A percentile compares a stretch with the other conserved stretches of the same genome.
Evolutionary conservation across 2,329 filamentous ascomycete genomes (phyloP).

Genomic region (Orbilia brochopaga): DNA sequence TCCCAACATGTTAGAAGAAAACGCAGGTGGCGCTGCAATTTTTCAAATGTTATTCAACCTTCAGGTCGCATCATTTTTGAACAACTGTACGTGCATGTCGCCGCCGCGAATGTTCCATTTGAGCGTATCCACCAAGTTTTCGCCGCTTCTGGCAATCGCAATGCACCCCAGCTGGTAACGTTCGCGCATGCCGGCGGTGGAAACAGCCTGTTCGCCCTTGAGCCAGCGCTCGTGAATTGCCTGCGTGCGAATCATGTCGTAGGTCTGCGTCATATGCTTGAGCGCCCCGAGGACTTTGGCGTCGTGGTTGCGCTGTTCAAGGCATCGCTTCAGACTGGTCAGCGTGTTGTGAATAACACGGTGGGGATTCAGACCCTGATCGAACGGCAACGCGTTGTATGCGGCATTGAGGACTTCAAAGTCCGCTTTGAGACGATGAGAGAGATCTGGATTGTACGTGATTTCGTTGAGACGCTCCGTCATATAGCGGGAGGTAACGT

Average conservation of each 20-base stretch:
- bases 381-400: constrained; percentile 17
- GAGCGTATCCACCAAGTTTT: constrained; percentile 24
- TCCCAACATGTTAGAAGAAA: too few relatives aligned
- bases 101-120: constrained; percentile 40
- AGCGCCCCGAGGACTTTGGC: constrained; percentile 29
- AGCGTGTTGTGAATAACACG: constrained; percentile 22
- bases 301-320: constrained; percentile 33
- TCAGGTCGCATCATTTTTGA: constrained; percentile 9
- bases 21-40: too few relatives aligned
- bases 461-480: constrained; percentile 36
- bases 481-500: constrained; percentile 19
- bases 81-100: constrained; percentile 18
- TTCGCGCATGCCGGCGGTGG: neutral
- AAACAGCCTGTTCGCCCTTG: constrained; percentile 5
- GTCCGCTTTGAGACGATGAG: constrained; percentile 29
- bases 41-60: too few relatives aligned
- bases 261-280: constrained; percentile 34
- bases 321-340: constrained; percentile 8
- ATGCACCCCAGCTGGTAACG: neutral
- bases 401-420: constrained; percentile 32
- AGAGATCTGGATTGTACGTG: constrained; percentile 30
- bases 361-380: constrained; percentile 16
- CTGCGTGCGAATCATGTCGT: constrained; percentile 21
- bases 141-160: constrained; percentile 14
- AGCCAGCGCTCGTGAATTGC: constrained; percentile 31